Conservation (phyloP, 2,329 filamentous ascomycete genomes). For the Chaetomiaceae sp. region DNA sequence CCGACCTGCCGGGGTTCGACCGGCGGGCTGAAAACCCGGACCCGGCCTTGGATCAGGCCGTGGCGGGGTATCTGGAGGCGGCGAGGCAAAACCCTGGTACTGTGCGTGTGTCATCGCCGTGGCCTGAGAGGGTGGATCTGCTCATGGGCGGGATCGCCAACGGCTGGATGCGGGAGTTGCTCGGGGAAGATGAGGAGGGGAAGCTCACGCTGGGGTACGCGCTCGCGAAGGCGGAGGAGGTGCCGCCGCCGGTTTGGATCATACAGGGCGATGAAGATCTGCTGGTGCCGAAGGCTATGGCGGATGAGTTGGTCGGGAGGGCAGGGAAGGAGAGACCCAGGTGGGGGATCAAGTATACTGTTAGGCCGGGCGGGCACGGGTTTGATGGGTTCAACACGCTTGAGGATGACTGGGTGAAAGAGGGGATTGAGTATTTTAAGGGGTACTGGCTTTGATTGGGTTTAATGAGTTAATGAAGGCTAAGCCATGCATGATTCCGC, state of each 20-base stretch:
- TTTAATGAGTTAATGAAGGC: too few relatives aligned
- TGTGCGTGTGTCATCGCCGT: conserved; percentile 13
- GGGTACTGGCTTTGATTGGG: conserved; percentile 18
- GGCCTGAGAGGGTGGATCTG: conserved; percentile 9
- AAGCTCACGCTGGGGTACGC: conserved; percentile 15
- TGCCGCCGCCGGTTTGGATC: conserved; percentile 19
- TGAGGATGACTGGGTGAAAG: conserved; percentile 18
- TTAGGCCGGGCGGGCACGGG: conserved; percentile 19
- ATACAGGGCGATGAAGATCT: conserved; percentile 21
- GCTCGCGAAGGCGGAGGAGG: conserved; percentile 9
- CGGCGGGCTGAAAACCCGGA: not conserved
- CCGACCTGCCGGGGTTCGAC: conserved; percentile 15
- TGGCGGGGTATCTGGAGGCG: conserved; percentile 11
- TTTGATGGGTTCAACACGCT: conserved; percentile 17
- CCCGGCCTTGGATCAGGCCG: not conserved
- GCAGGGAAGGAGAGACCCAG: conserved; percentile 10
- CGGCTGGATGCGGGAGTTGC: conserved; percentile 14
- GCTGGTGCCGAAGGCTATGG: conserved; percentile 12
- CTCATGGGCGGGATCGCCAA: not conserved
- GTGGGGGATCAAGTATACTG: conserved; percentile 20
- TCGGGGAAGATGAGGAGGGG: conserved; percentile 16
- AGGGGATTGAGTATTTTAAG: conserved; percentile 22
- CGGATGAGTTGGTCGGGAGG: conserved; percentile 18
- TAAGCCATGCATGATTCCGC: too few relatives aligned
- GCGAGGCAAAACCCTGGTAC: not conserved